Evolutionary conservation across 2,329 filamentous ascomycete genomes (phyloP).

Genomic region (Paracorniculantispora psalliotae): DNA sequence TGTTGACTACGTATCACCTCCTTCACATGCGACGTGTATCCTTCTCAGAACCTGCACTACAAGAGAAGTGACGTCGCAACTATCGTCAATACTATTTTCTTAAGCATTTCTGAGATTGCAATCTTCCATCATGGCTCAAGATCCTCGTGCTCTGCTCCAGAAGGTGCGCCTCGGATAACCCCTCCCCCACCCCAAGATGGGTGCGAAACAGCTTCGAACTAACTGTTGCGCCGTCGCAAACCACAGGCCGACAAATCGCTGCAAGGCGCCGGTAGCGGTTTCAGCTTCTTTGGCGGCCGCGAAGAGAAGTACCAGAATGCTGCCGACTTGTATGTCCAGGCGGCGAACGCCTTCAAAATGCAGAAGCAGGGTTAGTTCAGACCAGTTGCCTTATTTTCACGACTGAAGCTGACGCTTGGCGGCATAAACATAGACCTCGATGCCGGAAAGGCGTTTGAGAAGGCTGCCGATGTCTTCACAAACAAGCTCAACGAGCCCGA

Average conservation of each 20-base stretch:
- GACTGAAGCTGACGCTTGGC: neutral
- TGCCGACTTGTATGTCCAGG: constrained; percentile 80
- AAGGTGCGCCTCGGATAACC: constrained; percentile 50
- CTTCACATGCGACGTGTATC: constrained; percentile 5
- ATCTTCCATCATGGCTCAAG: constrained; percentile 58
- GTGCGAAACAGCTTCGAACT: neutral
- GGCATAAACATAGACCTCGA: constrained; percentile 58
- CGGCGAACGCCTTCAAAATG: constrained; percentile 87
- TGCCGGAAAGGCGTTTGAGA: constrained; percentile 81
- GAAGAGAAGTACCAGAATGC: constrained; percentile 88
- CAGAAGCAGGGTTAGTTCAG: constrained; percentile 67
- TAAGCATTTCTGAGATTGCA: neutral
- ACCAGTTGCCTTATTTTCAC: neutral
- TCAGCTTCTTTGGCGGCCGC: constrained; percentile 82
- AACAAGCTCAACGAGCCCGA: constrained; percentile 84
- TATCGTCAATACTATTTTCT: neutral
- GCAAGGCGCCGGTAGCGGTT: constrained; percentile 69
- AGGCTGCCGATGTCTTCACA: constrained; percentile 75
- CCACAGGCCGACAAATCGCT: constrained; percentile 80
- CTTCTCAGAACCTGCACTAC: neutral
- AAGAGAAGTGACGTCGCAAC: neutral
- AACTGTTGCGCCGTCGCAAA: neutral
- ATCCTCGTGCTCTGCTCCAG: constrained; percentile 72
- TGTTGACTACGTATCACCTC: constrained; percentile 11
- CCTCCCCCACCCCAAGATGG: constrained; percentile 22